Percentiles rank a stretch among this genome's conserved stretches.
phyloP scores from a whole-genome alignment of 495 filamentous ascomycete genomes.

The Corynascus novoguineensis region DNA sequence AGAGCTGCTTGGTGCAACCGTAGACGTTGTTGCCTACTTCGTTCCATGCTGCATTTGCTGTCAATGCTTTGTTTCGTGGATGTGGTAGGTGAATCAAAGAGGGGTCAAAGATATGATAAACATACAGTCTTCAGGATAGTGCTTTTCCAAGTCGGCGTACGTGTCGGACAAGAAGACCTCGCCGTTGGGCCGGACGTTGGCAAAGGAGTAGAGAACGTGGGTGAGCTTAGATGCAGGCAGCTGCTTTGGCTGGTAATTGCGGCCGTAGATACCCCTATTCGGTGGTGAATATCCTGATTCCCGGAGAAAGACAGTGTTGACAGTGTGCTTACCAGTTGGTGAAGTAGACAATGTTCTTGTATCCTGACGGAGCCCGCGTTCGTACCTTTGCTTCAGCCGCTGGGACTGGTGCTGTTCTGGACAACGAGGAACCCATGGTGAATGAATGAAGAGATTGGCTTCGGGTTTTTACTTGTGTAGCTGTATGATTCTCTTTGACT shows the following conservation, averaged over 20 bases:
- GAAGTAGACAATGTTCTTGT: slow-evolving; percentile 44
- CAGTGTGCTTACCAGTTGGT: slow-evolving; percentile 40
- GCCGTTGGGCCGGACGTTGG: slow-evolving; percentile 73
- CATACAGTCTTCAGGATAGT: slow-evolving; percentile 54
- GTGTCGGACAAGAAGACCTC: slow-evolving; percentile 63
- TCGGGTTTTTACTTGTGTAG: no score
- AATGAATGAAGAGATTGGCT: no score
- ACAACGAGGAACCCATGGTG: no score
- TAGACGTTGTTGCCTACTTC: slow-evolving; percentile 61
- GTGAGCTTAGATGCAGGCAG: slow-evolving; percentile 76
- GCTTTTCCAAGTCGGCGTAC: slow-evolving; percentile 66
- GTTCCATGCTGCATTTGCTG: slow-evolving; percentile 36
- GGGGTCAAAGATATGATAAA: background rate
- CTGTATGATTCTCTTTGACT: no score
- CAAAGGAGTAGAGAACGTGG: slow-evolving; percentile 86
- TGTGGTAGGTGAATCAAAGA: background rate
- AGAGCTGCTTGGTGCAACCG: slow-evolving; percentile 82
- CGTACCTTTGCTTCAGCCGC: background rate
- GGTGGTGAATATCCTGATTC: slow-evolving; percentile 5
- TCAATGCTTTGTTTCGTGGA: background rate
- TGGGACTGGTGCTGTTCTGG: slow-evolving; percentile 5
- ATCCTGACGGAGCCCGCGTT: slow-evolving; percentile 20
- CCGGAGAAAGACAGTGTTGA: background rate
- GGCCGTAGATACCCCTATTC: slow-evolving; percentile 71
- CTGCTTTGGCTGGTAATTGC: slow-evolving; percentile 74